A percentile compares a stretch with the other conserved stretches of the same genome.
These are phyloP conservation scores for Eucommia ulmoides DNA, from an alignment of 257 asterid genomes.

Conservation along the genomic window DNA sequence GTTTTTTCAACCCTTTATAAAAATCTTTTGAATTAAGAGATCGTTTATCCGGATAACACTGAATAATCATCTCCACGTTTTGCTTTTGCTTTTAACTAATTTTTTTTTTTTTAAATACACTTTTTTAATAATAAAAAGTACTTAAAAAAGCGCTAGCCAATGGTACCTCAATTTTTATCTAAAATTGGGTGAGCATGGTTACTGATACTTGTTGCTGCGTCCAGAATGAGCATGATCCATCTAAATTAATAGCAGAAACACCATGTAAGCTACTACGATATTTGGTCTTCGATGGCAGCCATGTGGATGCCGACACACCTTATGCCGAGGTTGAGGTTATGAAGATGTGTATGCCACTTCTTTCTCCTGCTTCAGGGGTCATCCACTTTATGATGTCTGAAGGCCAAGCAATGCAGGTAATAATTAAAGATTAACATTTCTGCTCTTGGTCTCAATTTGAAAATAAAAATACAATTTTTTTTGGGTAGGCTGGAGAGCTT, in stretches of 20 bases:
- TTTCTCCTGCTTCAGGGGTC: slow-evolving; percentile 90
- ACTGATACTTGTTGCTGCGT: too few relatives aligned
- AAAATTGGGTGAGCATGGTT: too few relatives aligned
- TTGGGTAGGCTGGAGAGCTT: slow-evolving; percentile 85
- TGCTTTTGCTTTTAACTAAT: too few relatives aligned
- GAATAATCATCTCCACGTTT: too few relatives aligned
- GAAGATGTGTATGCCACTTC: slow-evolving; percentile 99
- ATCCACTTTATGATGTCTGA: slow-evolving; percentile 81
- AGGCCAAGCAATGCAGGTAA: slow-evolving; percentile 99
- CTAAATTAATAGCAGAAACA: slow-evolving; percentile 92
- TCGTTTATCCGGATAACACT: too few relatives aligned
- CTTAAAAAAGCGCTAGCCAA: too few relatives aligned
- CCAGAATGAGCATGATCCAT: slow-evolving; percentile 98
- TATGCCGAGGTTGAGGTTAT: slow-evolving; percentile 98
- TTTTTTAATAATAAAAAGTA: too few relatives aligned
- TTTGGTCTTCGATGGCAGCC: slow-evolving; percentile 65
- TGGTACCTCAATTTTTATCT: too few relatives aligned
- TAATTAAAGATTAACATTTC: too few relatives aligned
- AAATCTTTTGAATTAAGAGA: too few relatives aligned
- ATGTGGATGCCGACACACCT: slow-evolving; percentile 89
- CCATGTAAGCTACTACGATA: slow-evolving; percentile 90
- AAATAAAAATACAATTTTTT: background rate
- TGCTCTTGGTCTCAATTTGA: background rate
- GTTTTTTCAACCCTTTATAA: too few relatives aligned
- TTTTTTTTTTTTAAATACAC: too few relatives aligned